Evolutionary conservation across 441 rosid genomes (phyloP), one percentile per base, ranked within the genome.

Genomic region (Lepidium campestre): DNA sequence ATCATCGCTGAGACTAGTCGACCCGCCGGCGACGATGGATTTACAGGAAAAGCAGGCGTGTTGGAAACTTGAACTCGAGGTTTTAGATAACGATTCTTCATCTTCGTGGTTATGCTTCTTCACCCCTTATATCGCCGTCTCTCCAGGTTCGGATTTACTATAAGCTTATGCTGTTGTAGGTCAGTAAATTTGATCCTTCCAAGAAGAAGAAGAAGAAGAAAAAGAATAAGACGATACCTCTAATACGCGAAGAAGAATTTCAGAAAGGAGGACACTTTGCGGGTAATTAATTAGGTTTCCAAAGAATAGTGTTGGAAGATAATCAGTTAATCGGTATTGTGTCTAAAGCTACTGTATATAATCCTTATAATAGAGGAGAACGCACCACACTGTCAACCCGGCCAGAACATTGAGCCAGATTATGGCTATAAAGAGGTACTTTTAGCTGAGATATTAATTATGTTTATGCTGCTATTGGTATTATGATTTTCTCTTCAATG

Each of bases 201-300:
- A 79, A 73, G 53, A 81, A 75, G 77, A 85, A 83, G 73, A 85
- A 82, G 80, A 78, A 81, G 71, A 76, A 78, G 77, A 76, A 75
- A 67, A 75, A 58, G 19, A 75, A 75, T n/a, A n/a, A n/a, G n/a
- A n/a, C n/a, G n/a, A n/a, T n/a, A 61, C 54, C 40, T 41, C 22
- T 40, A 22, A 75, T 76, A 15, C 67, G 71, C 36, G 73, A 78
- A 11, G 85, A 79, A 31, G 81, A 59, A 44, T 69, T 62, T 23
- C 82, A 79, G 55, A 67, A 79, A 74, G 74, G 75, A 10, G 72
- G 72, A 48, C 58, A 53, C 13, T 65, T 74, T 39, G 11, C 75
- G 2, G 74, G 82, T 78, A 63, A 25, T 15, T 20, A 4, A 45
- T n/a, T 22, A 8, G 61, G 25, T 32, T 53, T 29, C n/a, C 20